A percentile compares a stretch with the other conserved stretches of the same genome.
Evolutionary conservation across 2,329 filamentous ascomycete species (phyloP).

Genomic region (Fusarium nematophilum): DNA sequence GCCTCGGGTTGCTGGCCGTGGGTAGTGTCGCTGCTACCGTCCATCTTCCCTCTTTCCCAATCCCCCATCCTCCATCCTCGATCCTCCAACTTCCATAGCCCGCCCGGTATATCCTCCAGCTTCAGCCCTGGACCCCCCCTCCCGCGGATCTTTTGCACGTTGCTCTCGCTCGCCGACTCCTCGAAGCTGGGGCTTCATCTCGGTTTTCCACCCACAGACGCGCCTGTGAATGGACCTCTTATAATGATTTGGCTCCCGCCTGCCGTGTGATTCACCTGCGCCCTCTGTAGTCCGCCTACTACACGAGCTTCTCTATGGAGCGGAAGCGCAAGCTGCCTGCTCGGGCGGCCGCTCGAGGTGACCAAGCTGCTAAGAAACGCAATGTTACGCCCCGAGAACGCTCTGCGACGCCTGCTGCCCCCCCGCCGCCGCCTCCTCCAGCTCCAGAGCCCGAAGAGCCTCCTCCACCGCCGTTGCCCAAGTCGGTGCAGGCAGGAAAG

Average conservation of each 20-base stretch:
- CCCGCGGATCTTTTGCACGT: neutral
- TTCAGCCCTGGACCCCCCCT: conserved; percentile 5
- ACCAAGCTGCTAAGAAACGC: conserved; percentile 70
- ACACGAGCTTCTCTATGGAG: conserved; percentile 61
- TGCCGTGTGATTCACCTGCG: conserved; percentile 34
- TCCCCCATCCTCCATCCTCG: conserved; percentile 27
- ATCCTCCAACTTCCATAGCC: conserved; percentile 23
- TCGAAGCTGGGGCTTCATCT: conserved; percentile 16
- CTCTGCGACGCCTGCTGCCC: conserved; percentile 60
- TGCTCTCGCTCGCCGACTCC: neutral
- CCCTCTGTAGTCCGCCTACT: conserved; percentile 20
- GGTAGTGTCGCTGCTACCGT: conserved; percentile 28
- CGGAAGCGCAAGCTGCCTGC: conserved; percentile 74
- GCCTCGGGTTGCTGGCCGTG: conserved; percentile 36
- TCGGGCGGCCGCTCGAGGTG: conserved; percentile 69
- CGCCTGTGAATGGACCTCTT: conserved; percentile 46
- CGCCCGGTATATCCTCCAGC: conserved; percentile 18
- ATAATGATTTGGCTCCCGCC: conserved; percentile 45
- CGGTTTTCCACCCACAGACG: conserved; percentile 29
- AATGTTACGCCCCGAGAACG: conserved; percentile 66
- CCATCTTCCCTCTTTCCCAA: conserved; percentile 30
- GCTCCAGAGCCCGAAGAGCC: conserved; percentile 45
- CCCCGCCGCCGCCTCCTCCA: conserved; percentile 48
- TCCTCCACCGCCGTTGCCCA: conserved; percentile 64
- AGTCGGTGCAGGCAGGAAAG: conserved; percentile 71